These are phyloP conservation scores for Apophysomyces trapeziformis DNA, from an alignment of 371 early-diverging fungal species.

Conservation along the genomic window DNA sequence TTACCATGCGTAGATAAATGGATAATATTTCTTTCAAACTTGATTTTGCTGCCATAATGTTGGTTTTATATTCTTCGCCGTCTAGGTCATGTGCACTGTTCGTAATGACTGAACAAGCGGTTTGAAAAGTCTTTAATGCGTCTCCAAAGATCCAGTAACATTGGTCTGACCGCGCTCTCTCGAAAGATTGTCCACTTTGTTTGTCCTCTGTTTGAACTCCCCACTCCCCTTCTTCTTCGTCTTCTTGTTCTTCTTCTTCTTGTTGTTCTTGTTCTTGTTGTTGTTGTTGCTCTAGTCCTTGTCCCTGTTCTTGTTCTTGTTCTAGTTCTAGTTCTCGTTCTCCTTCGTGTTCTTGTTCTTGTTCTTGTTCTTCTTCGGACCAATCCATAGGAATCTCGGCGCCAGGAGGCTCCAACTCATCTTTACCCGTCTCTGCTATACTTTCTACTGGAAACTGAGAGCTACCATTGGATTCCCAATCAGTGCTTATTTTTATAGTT, in stretches of 20 bases:
- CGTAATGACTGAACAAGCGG: conserved; percentile 21
- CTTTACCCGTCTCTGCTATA: too few species aligned
- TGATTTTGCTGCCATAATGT: conserved; percentile 28
- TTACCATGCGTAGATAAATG: conserved; percentile 45
- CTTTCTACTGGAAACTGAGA: too few species aligned
- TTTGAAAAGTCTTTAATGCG: conserved; percentile 39
- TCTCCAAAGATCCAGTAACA: conserved; percentile 56
- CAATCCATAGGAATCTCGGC: too few species aligned
- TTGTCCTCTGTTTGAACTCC: background rate
- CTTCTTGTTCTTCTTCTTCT: too few species aligned
- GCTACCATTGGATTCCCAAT: too few species aligned
- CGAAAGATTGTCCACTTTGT: background rate
- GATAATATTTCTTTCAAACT: conserved; percentile 45
- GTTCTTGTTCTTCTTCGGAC: background rate
- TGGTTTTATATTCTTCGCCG: conserved; percentile 19
- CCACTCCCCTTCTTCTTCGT: background rate
- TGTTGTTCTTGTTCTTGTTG: too few species aligned
- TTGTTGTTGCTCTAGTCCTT: background rate
- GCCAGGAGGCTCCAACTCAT: too few species aligned
- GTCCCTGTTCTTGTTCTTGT: too few species aligned
- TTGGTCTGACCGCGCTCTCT: conserved; percentile 36
- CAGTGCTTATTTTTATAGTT: too few species aligned
- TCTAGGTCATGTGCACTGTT: conserved; percentile 13
- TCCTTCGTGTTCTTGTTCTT: too few species aligned
- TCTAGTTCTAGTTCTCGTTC: too few species aligned